Evolutionary conservation across 2,329 filamentous ascomycete species (phyloP).

Genomic region (Clarireedia homoeocarpa): DNA sequence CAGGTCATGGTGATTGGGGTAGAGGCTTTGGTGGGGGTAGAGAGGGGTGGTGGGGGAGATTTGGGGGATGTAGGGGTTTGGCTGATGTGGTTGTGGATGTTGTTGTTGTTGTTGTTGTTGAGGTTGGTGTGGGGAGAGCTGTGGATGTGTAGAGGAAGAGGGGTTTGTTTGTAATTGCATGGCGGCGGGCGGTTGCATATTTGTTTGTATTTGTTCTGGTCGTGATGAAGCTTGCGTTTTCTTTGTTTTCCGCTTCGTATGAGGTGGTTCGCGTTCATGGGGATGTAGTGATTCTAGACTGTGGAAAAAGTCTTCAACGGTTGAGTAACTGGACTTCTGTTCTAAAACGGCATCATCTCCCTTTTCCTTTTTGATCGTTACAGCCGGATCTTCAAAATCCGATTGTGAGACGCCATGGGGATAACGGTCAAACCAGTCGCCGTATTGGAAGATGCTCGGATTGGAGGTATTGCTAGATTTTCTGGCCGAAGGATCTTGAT

Average conservation of each 20-base stretch:
- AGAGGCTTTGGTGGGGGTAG: conserved; percentile 27
- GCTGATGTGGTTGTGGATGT: not conserved
- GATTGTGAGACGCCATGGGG: conserved; percentile 81
- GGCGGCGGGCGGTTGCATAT: conserved; percentile 13
- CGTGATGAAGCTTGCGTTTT: conserved; percentile 29
- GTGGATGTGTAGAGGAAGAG: conserved; percentile 9
- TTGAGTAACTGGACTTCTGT: conserved; percentile 84
- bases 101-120: not conserved
- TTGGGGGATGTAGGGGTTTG: conserved; percentile 19
- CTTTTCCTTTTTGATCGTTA: conserved; percentile 61
- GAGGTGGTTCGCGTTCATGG: conserved; percentile 20
- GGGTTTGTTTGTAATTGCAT: not conserved
- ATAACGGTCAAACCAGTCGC: conserved; percentile 95
- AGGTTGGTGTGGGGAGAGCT: conserved; percentile 2
- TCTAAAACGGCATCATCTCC: conserved; percentile 84
- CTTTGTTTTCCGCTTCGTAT: conserved; percentile 33
- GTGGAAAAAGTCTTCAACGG: conserved; percentile 89
- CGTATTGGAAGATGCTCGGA: conserved; percentile 76
- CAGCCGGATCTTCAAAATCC: conserved; percentile 72
- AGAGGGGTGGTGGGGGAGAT: conserved; percentile 26
- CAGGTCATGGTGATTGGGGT: conserved; percentile 40
- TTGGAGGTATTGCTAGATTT: conserved; percentile 42
- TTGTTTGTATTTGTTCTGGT: conserved; percentile 21
- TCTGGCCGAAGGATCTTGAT: conserved; percentile 49
- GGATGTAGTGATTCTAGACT: conserved; percentile 58